Evolutionary conservation across 2,329 filamentous ascomycete species (phyloP).

Genomic region (Clathrospora elynae): DNA sequence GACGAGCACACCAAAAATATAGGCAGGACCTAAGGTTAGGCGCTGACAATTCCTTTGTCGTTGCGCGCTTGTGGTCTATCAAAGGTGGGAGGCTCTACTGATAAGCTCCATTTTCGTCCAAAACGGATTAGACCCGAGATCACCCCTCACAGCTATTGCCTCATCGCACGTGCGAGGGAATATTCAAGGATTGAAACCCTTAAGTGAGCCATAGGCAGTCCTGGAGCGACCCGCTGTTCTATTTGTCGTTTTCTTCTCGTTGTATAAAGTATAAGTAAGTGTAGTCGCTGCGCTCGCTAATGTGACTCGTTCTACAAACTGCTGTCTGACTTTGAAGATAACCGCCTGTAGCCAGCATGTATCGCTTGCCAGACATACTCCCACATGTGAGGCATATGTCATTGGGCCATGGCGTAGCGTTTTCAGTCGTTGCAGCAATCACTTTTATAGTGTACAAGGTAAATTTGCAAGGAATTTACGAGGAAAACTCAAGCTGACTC

Average conservation of each 20-base stretch:
- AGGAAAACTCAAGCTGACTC: neutral
- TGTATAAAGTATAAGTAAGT: conserved; percentile 4
- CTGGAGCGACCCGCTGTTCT: too few species aligned
- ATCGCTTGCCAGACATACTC: conserved; percentile 5
- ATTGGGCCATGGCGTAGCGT: conserved; percentile 1
- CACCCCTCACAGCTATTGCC: conserved; percentile 19
- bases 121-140: conserved; percentile 16
- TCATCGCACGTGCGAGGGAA: neutral
- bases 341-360: conserved; percentile 1
- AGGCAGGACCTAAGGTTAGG: too few species aligned
- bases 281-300: neutral
- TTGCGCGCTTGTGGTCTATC: neutral
- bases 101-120: conserved; percentile 22
- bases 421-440: neutral
- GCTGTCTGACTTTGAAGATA: neutral
- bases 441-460: conserved; percentile 11
- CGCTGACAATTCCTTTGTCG: too few species aligned
- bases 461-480: neutral
- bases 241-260: too few species aligned
- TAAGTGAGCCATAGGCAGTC: too few species aligned
- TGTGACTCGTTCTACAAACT: neutral
- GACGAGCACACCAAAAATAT: too few species aligned
- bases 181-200: too few species aligned
- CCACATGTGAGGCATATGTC: conserved; percentile 2
- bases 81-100: conserved; percentile 12